phyloP scores from a whole-genome alignment of 2,329 filamentous ascomycete genomes.

The Xylariaceae sp. region DNA sequence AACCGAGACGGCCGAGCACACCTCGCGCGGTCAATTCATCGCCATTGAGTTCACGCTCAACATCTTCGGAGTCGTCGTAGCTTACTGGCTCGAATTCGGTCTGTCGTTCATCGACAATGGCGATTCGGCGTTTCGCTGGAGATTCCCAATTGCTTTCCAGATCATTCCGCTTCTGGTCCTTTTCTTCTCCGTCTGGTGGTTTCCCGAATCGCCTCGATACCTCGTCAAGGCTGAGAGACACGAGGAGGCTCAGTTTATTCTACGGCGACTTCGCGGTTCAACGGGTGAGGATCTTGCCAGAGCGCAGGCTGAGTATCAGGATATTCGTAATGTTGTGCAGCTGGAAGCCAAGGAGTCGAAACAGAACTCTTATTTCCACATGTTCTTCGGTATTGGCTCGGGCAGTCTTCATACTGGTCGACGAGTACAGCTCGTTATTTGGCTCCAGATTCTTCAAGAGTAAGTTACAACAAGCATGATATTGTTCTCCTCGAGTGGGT shows the following conservation, averaged over 20 bases:
- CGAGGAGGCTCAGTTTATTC: constrained; percentile 63
- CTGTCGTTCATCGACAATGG: constrained; percentile 58
- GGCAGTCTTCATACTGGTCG: constrained; percentile 63
- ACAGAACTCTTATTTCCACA: constrained; percentile 57
- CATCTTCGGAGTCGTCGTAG: constrained; percentile 63
- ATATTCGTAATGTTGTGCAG: constrained; percentile 61
- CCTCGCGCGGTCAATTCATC: constrained; percentile 64
- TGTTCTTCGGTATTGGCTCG: constrained; percentile 64
- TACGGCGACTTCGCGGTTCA: constrained; percentile 59
- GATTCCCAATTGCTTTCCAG: constrained; percentile 68
- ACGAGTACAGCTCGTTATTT: constrained; percentile 65
- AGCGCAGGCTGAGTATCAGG: constrained; percentile 62
- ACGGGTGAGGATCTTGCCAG: constrained; percentile 47
- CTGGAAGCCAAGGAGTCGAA: constrained; percentile 58
- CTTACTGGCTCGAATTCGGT: constrained; percentile 60
- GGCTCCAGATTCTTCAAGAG: constrained; percentile 68
- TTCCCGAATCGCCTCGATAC: constrained; percentile 67
- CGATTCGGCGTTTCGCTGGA: constrained; percentile 57
- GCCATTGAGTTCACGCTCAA: constrained; percentile 71
- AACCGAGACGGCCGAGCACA: constrained; percentile 65
- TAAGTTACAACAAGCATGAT: too few relatives aligned
- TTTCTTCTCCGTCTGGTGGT: constrained; percentile 56
- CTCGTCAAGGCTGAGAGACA: constrained; percentile 62
- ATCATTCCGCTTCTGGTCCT: constrained; percentile 60
- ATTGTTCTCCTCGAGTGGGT: too few relatives aligned